Evolutionary conservation across 345 rosid species (phyloP).

Genomic region (Syzygium grande): DNA sequence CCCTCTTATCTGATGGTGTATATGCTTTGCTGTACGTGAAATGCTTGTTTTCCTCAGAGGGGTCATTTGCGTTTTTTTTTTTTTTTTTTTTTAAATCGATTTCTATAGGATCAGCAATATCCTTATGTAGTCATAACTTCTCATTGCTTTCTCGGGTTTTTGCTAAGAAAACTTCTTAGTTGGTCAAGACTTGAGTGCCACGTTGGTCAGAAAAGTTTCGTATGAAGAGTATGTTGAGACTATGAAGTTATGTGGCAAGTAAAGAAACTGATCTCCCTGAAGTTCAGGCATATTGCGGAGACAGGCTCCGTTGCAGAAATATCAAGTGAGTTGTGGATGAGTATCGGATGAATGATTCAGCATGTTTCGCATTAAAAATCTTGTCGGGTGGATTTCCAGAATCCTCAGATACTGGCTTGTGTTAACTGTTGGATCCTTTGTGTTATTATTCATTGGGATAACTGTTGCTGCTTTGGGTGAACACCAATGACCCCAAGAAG

Average conservation of each 20-base stretch:
- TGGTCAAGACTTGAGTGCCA: background rate
- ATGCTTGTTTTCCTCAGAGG: background rate
- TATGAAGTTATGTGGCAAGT: background rate
- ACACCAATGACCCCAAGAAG: background rate
- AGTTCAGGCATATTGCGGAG: background rate
- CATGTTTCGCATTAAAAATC: background rate
- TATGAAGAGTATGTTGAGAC: background rate
- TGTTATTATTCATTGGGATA: background rate
- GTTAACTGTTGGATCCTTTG: background rate
- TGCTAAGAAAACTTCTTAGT: slow-evolving; percentile 3
- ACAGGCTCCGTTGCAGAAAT: background rate
- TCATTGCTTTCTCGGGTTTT: background rate
- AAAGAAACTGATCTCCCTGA: background rate
- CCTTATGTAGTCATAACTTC: background rate
- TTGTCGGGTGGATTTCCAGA: background rate
- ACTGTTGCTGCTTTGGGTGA: background rate
- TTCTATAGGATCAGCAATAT: background rate
- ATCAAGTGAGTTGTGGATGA: background rate
- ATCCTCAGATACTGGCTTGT: background rate
- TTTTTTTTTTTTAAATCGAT: background rate
- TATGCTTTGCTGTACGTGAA: background rate
- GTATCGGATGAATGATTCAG: background rate
- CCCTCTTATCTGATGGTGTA: background rate
- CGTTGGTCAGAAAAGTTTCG: background rate
- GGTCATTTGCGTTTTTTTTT: background rate